These are phyloP conservation scores for Pichia sp. DNA, from an alignment of 1,139 yeast genomes.

Conservation along the genomic window DNA sequence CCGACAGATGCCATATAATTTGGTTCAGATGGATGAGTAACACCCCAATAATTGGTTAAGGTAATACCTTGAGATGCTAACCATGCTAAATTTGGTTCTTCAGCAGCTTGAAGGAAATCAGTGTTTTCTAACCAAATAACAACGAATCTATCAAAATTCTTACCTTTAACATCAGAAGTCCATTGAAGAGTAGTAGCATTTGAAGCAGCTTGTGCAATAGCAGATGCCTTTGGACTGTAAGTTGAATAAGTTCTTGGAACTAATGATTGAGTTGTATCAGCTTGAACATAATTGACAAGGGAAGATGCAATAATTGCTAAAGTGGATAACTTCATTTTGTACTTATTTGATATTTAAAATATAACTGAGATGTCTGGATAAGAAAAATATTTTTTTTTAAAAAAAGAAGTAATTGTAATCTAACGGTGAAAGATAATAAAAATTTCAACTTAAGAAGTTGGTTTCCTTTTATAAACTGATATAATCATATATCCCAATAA, in stretches of 20 bases:
- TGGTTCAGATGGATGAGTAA: constrained; percentile 48
- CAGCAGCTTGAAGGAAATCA: constrained; percentile 43
- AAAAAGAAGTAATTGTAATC: too few species aligned
- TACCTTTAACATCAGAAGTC: constrained; percentile 37
- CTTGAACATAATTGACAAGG: constrained; percentile 12
- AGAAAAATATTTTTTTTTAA: neutral
- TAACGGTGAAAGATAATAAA: too few species aligned
- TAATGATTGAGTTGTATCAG: constrained; percentile 17
- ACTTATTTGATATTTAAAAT: too few species aligned
- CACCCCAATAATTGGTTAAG: constrained; percentile 42
- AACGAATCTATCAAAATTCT: constrained; percentile 37
- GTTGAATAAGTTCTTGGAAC: constrained; percentile 30
- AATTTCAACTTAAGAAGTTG: too few species aligned
- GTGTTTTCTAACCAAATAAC: constrained; percentile 45
- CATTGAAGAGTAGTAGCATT: constrained; percentile 31
- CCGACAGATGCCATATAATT: constrained; percentile 43
- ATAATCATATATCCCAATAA: too few species aligned
- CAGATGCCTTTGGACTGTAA: constrained; percentile 32
- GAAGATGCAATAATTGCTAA: constrained; percentile 13
- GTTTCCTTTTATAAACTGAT: too few species aligned
- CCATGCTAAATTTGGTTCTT: constrained; percentile 35
- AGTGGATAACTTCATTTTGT: constrained; percentile 11
- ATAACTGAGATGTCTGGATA: neutral
- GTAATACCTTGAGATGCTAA: constrained; percentile 38
- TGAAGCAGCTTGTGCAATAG: constrained; percentile 34